Conservation (phyloP, 148 eudicot species). For the Camellia sinensis region DNA sequence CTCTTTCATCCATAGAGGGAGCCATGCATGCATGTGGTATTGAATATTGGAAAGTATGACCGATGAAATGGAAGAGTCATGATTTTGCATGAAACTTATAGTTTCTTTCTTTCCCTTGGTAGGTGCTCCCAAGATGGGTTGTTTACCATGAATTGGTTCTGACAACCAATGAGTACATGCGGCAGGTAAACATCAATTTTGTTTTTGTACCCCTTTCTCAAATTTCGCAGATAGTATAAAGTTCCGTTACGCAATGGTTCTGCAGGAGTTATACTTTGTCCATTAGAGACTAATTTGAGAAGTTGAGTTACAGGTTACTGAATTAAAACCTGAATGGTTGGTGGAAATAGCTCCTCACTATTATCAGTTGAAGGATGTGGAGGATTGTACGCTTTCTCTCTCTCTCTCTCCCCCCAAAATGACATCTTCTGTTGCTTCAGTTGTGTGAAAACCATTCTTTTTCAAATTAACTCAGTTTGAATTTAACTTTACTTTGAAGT, state of each 20-base stretch:
- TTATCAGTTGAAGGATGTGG: constrained; percentile 84
- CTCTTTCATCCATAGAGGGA: not conserved
- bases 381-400: constrained; percentile 59
- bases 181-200: constrained; percentile 45
- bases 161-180: constrained; percentile 90
- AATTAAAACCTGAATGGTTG: constrained; percentile 86
- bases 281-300: not conserved
- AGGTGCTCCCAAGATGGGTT: constrained; percentile 77
- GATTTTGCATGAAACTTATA: not conserved
- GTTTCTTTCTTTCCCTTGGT: constrained; percentile 7
- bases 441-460: not conserved
- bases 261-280: not conserved
- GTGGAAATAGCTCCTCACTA: constrained; percentile 95
- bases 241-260: not conserved
- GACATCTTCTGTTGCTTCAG: not conserved
- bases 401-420: not conserved
- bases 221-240: not conserved
- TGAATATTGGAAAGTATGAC: not conserved
- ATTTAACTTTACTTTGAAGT: not conserved
- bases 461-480: not conserved
- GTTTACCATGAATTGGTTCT: constrained; percentile 81
- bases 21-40: not conserved
- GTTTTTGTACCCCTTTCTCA: not conserved
- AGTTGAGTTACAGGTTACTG: constrained; percentile 59
- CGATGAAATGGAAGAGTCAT: not conserved